Conservation (phyloP, 495 filamentous ascomycete species). For the Achaetomiella virescens region DNA sequence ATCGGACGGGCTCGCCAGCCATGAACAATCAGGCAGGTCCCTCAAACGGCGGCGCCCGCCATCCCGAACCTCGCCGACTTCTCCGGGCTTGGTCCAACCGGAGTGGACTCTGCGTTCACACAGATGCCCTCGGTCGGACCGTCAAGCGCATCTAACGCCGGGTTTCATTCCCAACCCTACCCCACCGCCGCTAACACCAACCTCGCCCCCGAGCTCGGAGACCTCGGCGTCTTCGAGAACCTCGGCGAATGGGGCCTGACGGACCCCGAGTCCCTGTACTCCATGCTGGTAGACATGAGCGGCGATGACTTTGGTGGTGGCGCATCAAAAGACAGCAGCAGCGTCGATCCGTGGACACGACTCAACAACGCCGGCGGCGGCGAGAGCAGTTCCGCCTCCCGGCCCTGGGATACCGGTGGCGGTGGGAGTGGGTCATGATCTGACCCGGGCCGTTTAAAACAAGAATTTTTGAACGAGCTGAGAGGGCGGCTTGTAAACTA, state of each 20-base stretch:
- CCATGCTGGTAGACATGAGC: slow-evolving; percentile 2
- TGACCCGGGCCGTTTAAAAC: too few species aligned
- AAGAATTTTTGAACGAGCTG: too few species aligned
- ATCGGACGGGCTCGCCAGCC: slow-evolving; percentile 6
- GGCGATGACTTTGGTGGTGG: neutral
- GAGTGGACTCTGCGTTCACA: too few species aligned
- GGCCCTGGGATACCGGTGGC: too few species aligned
- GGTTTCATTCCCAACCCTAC: neutral
- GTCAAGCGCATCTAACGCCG: neutral
- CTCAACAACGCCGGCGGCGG: too few species aligned
- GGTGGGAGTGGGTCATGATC: too few species aligned
- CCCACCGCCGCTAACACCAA: neutral
- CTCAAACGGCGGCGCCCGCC: neutral
- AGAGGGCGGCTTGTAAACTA: too few species aligned
- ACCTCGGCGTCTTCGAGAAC: neutral
- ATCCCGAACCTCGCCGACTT: neutral
- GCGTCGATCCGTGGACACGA: slow-evolving; percentile 1
- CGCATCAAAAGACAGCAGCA: neutral
- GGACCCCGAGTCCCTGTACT: slow-evolving; percentile 3
- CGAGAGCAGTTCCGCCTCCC: too few species aligned
- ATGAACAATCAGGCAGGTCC: neutral
- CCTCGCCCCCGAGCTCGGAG: neutral
- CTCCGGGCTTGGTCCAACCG: neutral
- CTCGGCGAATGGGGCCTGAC: slow-evolving; percentile 2
- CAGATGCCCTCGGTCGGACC: neutral